Evolutionary conservation across 345 rosid species (phyloP).

Genomic region (Cardamine resedifolia): DNA sequence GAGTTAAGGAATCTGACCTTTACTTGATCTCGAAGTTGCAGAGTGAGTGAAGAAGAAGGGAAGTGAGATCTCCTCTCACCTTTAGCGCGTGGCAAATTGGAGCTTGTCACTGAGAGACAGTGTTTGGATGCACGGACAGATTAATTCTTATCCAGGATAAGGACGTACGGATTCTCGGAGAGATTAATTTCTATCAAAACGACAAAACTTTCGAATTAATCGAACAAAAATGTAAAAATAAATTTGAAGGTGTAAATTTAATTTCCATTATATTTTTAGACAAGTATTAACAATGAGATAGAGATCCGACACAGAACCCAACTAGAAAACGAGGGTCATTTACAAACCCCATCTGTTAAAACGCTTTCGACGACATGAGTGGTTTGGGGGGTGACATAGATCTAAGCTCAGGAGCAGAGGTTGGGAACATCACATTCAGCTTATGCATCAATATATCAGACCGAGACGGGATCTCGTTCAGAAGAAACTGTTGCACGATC

Average conservation of each 20-base stretch:
- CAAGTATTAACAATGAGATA: slow-evolving; percentile 31
- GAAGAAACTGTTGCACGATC: slow-evolving; percentile 90
- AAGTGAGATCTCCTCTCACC: slow-evolving; percentile 24
- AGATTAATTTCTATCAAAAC: not conserved
- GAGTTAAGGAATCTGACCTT: slow-evolving; percentile 10
- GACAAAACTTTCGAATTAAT: not conserved
- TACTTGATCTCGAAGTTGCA: slow-evolving; percentile 31
- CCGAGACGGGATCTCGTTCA: slow-evolving; percentile 89
- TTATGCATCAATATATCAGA: slow-evolving; percentile 93
- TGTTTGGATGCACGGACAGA: slow-evolving; percentile 24
- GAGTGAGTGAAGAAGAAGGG: slow-evolving; percentile 20
- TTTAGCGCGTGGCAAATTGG: not conserved
- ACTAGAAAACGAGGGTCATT: slow-evolving; percentile 8
- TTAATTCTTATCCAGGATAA: slow-evolving; percentile 10
- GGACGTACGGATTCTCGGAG: not conserved
- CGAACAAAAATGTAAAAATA: not conserved
- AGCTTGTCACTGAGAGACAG: not conserved
- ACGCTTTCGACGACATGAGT: slow-evolving; percentile 39
- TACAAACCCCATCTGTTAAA: slow-evolving; percentile 27
- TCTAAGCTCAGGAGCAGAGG: slow-evolving; percentile 93
- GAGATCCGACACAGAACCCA: not conserved
- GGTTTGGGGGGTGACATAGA: slow-evolving; percentile 77
- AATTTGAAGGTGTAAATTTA: not conserved
- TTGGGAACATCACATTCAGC: slow-evolving; percentile 79
- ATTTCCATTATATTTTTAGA: slow-evolving; percentile 16